Evolutionary conservation across 1,139 yeast genomes (phyloP), one percentile per base, ranked within the genome.

Genomic region (Yamadazyma taylorii): DNA sequence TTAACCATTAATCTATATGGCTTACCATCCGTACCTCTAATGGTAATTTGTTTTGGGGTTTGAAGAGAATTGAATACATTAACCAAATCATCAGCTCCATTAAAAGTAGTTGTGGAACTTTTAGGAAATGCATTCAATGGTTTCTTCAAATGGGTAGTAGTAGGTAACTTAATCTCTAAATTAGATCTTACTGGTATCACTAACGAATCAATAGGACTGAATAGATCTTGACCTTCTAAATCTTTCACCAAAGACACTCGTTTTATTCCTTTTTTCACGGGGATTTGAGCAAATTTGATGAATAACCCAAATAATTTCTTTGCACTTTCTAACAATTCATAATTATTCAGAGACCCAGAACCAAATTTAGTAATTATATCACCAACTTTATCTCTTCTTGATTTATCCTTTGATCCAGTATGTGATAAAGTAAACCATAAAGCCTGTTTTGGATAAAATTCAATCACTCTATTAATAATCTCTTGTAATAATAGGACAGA

Each of bases 391-490:
- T 64, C 61, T 14, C 69, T 69, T 52, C 96, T 69, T 7, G 67
- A 66, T 3, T 60, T 51, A 35, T 82, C 84, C n/a, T 75, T 75
- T 0, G 96, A 87, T 43, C 81, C 79, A 3, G 75, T 67, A 45
- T 87, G 85, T 0, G 94, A 86, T 26, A 89, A 69, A 3, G 89
- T 75, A 35, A 83, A 84, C 96, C 97, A 94, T 13, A 92, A 64
- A 21, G 92, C 79, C 45, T 88, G 95, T 23, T 78, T 74, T 0
- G 97, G 96, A 55, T 88, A 92, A 23, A 76, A 73, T 25, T 66
- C 60, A 0, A 85, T 70, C 5, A 89, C 72, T 12, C 69, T 65
- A 8, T 75, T 62, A 12, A 90, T 66, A 15, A 92, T 76, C 13
- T 65, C 62, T 33, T 75, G 66, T 21, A 92, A 68, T 15, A 82